A percentile compares a stretch with the other conserved stretches of the same genome.
These are phyloP conservation scores for Jatropha multifida DNA, from an alignment of 441 rosid species.

Conservation along the genomic window DNA sequence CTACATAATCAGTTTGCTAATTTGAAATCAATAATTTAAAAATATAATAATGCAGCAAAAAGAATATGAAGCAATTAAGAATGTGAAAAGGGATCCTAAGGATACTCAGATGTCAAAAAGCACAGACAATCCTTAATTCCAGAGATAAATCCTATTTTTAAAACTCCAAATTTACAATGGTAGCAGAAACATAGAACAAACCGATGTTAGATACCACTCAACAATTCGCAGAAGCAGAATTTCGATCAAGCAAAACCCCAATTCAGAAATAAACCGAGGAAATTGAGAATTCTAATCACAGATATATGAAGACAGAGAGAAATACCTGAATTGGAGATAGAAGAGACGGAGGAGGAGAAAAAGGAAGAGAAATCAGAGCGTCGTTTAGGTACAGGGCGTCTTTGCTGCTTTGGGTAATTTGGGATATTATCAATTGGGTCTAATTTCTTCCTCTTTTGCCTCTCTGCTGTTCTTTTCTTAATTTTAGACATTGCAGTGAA, in stretches of 20 bases:
- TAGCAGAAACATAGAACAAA: background rate
- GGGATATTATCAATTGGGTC: slow-evolving; percentile 21
- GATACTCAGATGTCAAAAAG: background rate
- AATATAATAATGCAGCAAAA: background rate
- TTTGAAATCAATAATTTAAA: background rate
- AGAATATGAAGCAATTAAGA: background rate
- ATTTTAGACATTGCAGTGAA: slow-evolving; percentile 16
- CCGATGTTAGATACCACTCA: background rate
- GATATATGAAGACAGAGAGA: background rate
- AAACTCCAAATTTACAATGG: background rate
- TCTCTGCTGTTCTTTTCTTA: background rate
- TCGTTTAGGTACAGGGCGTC: slow-evolving; percentile 28
- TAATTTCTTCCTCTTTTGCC: slow-evolving; percentile 6
- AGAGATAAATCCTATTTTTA: background rate
- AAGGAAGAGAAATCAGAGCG: slow-evolving; percentile 33
- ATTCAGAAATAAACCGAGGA: background rate
- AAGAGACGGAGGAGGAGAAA: background rate
- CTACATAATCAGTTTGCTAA: background rate
- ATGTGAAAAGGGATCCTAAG: background rate
- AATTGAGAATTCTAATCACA: background rate
- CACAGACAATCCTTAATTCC: background rate
- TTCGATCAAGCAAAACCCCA: background rate
- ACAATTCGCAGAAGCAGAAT: background rate
- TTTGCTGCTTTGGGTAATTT: slow-evolving; percentile 20
- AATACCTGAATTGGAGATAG: slow-evolving; percentile 15